A percentile compares a stretch with the other conserved stretches of the same genome.
These are phyloP conservation scores for Chionographis japonica DNA, from an alignment of 106 monocot species.

Conservation along the genomic window DNA sequence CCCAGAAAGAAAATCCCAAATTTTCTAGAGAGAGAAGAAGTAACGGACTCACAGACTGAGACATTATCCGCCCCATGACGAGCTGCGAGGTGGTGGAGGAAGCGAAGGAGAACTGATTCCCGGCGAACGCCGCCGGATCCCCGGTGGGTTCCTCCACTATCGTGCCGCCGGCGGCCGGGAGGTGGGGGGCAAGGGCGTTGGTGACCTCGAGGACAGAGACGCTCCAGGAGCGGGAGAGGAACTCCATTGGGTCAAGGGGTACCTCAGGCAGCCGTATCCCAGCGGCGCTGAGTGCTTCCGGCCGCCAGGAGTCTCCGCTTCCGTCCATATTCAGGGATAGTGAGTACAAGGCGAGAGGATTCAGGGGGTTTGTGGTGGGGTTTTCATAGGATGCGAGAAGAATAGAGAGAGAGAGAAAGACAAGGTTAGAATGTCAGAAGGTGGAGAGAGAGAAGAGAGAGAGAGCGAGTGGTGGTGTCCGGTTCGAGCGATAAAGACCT, in stretches of 20 bases:
- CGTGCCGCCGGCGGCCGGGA: slow-evolving; percentile 16
- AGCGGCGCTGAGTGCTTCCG: no score
- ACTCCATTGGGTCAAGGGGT: slow-evolving; percentile 71
- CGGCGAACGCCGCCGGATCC: slow-evolving; percentile 23
- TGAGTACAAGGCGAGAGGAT: no score
- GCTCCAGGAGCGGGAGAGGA: slow-evolving; percentile 78
- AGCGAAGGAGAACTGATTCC: slow-evolving; percentile 73
- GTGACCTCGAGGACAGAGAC: slow-evolving; percentile 45
- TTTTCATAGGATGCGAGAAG: no score
- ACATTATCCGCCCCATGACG: slow-evolving; percentile 87
- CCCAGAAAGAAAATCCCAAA: no score
- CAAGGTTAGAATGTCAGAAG: no score
- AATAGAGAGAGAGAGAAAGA: no score
- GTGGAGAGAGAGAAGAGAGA: no score
- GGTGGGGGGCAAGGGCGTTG: slow-evolving; percentile 12
- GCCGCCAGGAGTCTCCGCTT: no score
- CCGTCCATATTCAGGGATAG: no score
- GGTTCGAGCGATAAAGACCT: no score
- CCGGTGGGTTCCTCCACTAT: slow-evolving; percentile 7
- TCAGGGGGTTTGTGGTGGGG: no score
- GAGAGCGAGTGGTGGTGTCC: no score
- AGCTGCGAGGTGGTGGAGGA: slow-evolving; percentile 84
- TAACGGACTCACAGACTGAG: slow-evolving; percentile 64
- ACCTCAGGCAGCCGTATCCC: slow-evolving; percentile 20
- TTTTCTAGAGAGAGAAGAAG: background rate